A percentile compares a stretch with the other conserved stretches of the same genome.
These are phyloP conservation scores for Ophiocordyceps sinensis DNA, from an alignment of 2,329 filamentous ascomycete species.

Conservation along the genomic window DNA sequence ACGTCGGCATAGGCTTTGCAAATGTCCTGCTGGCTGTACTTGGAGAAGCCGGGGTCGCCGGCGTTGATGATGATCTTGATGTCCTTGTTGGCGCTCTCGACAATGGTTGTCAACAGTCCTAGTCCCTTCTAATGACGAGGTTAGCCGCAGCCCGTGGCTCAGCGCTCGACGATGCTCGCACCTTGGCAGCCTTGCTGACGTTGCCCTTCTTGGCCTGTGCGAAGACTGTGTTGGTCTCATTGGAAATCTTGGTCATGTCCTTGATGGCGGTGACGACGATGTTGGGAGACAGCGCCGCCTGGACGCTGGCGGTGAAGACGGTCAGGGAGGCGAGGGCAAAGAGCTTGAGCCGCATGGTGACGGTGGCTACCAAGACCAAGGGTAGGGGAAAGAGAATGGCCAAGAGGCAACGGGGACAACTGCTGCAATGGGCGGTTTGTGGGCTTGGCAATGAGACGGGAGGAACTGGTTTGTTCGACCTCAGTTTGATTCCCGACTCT, in stretches of 20 bases:
- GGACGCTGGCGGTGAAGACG: conserved; percentile 5
- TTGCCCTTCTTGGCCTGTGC: conserved; percentile 1
- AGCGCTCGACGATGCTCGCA: not conserved
- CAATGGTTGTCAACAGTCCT: not conserved
- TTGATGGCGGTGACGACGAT: conserved; percentile 3
- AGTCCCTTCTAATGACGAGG: not conserved
- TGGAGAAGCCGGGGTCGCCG: not conserved
- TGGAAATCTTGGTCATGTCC: conserved; percentile 4
- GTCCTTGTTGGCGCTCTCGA: not conserved
- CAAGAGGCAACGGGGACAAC: no score
- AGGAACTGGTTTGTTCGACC: no score
- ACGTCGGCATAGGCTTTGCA: not conserved
- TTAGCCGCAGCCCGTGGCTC: not conserved
- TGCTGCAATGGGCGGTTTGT: no score
- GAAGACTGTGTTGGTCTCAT: conserved; percentile 2
- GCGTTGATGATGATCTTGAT: not conserved
- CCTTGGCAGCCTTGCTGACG: not conserved
- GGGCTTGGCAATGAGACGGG: no score
- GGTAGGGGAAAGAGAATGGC: no score
- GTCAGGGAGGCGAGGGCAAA: conserved; percentile 6
- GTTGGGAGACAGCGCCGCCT: conserved; percentile 3
- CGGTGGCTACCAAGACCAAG: no score
- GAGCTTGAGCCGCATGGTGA: conserved; percentile 8
- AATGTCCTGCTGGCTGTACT: not conserved
- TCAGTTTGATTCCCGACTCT: no score